phyloP scores from a whole-genome alignment of 371 early-diverging fungal genomes.

The Caulochytrium protostelioides region DNA sequence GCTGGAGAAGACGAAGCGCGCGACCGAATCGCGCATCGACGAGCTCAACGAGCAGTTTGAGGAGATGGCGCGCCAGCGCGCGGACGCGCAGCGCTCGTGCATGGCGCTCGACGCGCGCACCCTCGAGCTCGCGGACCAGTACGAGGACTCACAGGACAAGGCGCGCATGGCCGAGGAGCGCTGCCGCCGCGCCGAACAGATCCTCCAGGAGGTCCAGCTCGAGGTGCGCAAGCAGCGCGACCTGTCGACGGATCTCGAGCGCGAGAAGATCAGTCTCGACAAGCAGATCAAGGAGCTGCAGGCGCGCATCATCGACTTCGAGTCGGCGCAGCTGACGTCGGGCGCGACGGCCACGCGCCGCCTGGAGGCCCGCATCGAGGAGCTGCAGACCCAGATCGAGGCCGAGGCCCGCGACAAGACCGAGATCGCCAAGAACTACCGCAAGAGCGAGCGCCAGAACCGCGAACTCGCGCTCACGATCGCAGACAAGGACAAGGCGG shows the following conservation, averaged over 20 bases:
- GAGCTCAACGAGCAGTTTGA: slow-evolving; percentile 46
- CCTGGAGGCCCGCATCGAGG: slow-evolving; percentile 40
- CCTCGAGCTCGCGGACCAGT: slow-evolving; percentile 29
- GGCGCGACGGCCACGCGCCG: slow-evolving; percentile 25
- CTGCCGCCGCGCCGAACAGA: slow-evolving; percentile 37
- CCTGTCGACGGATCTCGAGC: slow-evolving; percentile 30
- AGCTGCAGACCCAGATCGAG: slow-evolving; percentile 38
- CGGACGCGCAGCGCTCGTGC: slow-evolving; percentile 35
- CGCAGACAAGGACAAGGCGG: slow-evolving; percentile 46
- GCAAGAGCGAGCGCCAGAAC: slow-evolving; percentile 49
- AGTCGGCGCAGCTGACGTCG: slow-evolving; percentile 29
- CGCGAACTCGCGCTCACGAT: slow-evolving; percentile 66
- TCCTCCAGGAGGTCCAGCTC: slow-evolving; percentile 21
- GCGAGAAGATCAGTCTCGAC: slow-evolving; percentile 44
- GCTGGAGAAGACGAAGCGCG: slow-evolving; percentile 40
- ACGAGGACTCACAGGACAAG: slow-evolving; percentile 46
- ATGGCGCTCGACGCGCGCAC: slow-evolving; percentile 30
- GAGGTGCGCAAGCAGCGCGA: slow-evolving; percentile 46
- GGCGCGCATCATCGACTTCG: slow-evolving; percentile 46
- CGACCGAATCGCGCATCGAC: slow-evolving; percentile 44
- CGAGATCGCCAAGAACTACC: slow-evolving; percentile 28
- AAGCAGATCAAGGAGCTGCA: slow-evolving; percentile 52
- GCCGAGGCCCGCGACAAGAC: slow-evolving; percentile 34
- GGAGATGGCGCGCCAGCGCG: slow-evolving; percentile 31
- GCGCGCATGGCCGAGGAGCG: slow-evolving; percentile 29